A percentile compares a stretch with the other conserved stretches of the same genome.
These are phyloP conservation scores for Berkeleyomyces basicola DNA, from an alignment of 2,329 filamentous ascomycete genomes.

Conservation along the genomic window DNA sequence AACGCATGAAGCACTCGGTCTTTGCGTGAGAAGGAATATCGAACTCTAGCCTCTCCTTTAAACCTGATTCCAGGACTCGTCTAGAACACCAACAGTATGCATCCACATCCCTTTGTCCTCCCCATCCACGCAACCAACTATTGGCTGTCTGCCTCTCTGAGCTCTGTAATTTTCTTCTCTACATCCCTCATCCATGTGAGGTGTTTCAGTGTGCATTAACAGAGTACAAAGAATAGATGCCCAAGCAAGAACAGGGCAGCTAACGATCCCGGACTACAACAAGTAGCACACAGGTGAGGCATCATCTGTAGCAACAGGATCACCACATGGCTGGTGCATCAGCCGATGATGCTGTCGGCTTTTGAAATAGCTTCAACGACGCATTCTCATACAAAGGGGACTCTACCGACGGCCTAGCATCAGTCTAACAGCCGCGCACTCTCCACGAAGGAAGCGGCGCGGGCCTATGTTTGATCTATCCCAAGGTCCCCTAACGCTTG, in stretches of 20 bases:
- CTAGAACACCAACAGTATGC: background rate
- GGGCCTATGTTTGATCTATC: background rate
- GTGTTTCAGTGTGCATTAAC: slow-evolving; percentile 2
- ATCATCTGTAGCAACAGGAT: background rate
- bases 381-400: background rate
- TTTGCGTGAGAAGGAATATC: background rate
- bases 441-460: background rate
- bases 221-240: background rate
- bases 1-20: background rate
- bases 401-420: background rate
- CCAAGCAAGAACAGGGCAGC: background rate
- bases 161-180: background rate
- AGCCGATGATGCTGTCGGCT: background rate
- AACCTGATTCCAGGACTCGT: background rate
- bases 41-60: background rate
- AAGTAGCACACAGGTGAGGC: background rate
- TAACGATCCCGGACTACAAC: background rate
- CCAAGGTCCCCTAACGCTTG: background rate
- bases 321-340: background rate
- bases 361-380: background rate
- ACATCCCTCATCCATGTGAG: background rate
- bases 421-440: background rate
- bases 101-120: background rate
- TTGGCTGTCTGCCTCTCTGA: background rate
- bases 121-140: no score